These are phyloP conservation scores for Malus hybrid DNA, from an alignment of 331 rosid species.

Conservation along the genomic window DNA sequence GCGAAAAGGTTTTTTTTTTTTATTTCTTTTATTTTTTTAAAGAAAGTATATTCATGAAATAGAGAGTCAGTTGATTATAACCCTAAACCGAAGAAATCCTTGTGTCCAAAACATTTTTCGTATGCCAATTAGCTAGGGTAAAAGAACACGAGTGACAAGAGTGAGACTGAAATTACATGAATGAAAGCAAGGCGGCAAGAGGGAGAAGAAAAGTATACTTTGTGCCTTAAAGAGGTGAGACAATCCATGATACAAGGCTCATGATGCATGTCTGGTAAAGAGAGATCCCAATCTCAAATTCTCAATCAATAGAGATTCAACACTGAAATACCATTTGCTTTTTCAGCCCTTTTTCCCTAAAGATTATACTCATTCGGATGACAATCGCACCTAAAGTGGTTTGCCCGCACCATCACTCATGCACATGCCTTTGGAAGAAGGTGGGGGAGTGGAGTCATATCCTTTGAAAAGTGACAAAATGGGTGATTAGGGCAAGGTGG, in stretches of 20 bases:
- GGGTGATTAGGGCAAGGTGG: neutral
- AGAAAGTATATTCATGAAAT: no score
- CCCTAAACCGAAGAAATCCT: no score
- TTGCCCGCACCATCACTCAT: constrained; percentile 68
- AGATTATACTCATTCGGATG: constrained; percentile 42
- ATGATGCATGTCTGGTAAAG: constrained; percentile 80
- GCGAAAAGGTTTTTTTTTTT: no score
- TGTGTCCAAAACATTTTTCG: no score
- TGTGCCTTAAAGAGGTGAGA: constrained; percentile 46
- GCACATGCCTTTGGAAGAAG: constrained; percentile 64
- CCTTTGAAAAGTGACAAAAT: constrained; percentile 21
- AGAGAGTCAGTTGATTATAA: neutral
- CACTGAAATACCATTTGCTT: constrained; percentile 41
- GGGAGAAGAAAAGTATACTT: neutral
- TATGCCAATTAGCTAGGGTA: neutral
- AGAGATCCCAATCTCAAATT: constrained; percentile 49
- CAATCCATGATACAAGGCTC: constrained; percentile 59
- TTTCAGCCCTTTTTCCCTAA: constrained; percentile 14
- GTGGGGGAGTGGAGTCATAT: constrained; percentile 60
- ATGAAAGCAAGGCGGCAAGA: constrained; percentile 9
- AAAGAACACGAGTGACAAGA: neutral
- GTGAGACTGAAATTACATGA: neutral
- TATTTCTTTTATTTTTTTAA: no score
- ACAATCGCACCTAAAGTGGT: constrained; percentile 33
- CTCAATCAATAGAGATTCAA: constrained; percentile 63